These are phyloP conservation scores for Ceratobasidium sp. DNA, from an alignment of 1,284 basidiomycete genomes.

Conservation along the genomic window DNA sequence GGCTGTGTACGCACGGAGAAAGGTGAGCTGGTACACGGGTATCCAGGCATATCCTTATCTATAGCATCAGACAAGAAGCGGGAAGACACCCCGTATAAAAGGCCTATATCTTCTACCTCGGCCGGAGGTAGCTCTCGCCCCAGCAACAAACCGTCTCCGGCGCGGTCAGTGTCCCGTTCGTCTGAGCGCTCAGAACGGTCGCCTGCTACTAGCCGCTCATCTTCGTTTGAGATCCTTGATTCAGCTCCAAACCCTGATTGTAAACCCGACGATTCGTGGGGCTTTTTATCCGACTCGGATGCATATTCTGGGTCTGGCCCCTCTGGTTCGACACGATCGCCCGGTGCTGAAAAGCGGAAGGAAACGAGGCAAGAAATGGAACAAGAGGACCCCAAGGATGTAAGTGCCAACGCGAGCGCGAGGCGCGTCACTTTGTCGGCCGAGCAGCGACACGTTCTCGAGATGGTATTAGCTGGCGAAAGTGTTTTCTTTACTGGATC, in stretches of 20 bases:
- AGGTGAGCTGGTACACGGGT: background rate
- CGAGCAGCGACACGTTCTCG: slow-evolving; percentile 41
- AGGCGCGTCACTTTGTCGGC: slow-evolving; percentile 34
- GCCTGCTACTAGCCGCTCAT: background rate
- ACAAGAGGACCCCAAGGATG: background rate
- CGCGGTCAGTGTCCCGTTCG: background rate
- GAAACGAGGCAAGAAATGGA: too few relatives aligned
- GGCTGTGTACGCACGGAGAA: slow-evolving; percentile 22
- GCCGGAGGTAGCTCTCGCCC: background rate
- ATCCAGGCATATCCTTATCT: background rate
- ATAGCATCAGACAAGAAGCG: background rate
- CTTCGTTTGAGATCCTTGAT: background rate
- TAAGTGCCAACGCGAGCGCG: background rate
- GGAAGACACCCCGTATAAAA: background rate
- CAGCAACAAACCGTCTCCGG: background rate
- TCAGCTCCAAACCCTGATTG: background rate
- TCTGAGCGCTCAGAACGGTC: background rate
- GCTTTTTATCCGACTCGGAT: too few relatives aligned
- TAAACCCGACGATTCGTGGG: too few relatives aligned
- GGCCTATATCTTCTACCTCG: background rate
- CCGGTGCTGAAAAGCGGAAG: too few relatives aligned
- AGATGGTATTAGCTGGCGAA: slow-evolving; percentile 37
- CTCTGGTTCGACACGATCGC: too few relatives aligned
- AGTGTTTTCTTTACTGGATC: slow-evolving; percentile 45
- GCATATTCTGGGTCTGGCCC: too few relatives aligned